These are phyloP conservation scores for Fusarium anthophilum DNA, from an alignment of 2,329 filamentous ascomycete species.

Conservation along the genomic window DNA sequence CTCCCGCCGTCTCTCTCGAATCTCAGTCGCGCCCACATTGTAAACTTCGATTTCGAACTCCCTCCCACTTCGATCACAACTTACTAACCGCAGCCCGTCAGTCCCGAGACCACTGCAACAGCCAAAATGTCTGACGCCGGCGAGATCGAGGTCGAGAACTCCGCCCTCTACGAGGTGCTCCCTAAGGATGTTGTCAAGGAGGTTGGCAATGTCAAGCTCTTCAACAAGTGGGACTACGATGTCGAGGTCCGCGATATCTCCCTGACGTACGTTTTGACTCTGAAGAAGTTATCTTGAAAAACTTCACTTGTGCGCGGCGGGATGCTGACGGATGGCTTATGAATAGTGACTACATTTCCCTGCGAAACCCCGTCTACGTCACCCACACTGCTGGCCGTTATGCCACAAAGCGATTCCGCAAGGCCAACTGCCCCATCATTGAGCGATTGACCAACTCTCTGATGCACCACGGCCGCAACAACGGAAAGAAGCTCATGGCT, in stretches of 20 bases:
- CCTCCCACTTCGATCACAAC: constrained; percentile 47
- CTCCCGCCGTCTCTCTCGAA: constrained; percentile 6
- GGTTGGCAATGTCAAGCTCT: constrained; percentile 93
- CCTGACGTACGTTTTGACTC: constrained; percentile 78
- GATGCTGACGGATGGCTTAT: constrained; percentile 47
- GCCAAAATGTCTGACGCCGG: constrained; percentile 90
- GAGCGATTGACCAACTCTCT: constrained; percentile 99
- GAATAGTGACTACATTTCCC: constrained; percentile 97
- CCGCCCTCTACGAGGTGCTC: constrained; percentile 79
- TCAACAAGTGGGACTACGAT: constrained; percentile 99
- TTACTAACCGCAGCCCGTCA: constrained; percentile 49
- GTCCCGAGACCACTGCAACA: constrained; percentile 49
- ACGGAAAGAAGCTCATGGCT: constrained; percentile 99
- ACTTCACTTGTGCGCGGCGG: constrained; percentile 23
- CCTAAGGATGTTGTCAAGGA: constrained; percentile 92
- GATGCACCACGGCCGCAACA: constrained; percentile 99
- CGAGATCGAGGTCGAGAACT: constrained; percentile 91
- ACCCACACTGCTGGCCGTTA: constrained; percentile 98
- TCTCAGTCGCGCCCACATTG: constrained; percentile 19
- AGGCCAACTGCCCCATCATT: constrained; percentile 99
- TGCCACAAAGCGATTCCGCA: constrained; percentile 99
- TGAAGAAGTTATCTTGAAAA: constrained; percentile 21
- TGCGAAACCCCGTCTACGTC: constrained; percentile 98
- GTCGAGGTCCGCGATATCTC: constrained; percentile 99
- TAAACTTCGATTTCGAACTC: constrained; percentile 42